Evolutionary conservation across 2,329 filamentous ascomycete genomes (phyloP).

Genomic region (Magnaporthiopsis poae): DNA sequence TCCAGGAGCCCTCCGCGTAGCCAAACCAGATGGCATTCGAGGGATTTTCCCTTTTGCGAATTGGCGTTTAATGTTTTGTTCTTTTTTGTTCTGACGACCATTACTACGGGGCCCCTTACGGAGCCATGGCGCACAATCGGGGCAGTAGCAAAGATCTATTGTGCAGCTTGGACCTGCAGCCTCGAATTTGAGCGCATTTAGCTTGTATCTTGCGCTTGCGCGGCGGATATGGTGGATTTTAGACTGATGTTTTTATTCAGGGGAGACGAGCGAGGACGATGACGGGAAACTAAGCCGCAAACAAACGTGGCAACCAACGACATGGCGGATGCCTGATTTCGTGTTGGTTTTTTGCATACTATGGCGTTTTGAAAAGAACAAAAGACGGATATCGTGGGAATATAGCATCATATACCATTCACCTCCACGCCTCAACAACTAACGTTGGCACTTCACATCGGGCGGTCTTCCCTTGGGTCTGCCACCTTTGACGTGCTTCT

Average conservation of each 20-base stretch:
- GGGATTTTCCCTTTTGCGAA: not conserved
- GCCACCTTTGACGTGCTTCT: not conserved
- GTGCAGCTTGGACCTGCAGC: too few relatives aligned
- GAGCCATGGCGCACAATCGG: not conserved
- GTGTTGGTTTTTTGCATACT: constrained; percentile 1
- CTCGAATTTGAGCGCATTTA: too few relatives aligned
- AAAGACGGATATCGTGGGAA: constrained; percentile 4
- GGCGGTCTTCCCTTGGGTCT: not conserved
- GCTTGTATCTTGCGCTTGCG: too few relatives aligned
- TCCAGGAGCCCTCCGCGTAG: constrained; percentile 6
- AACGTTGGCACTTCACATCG: not conserved
- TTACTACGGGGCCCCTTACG: not conserved
- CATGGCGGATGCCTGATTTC: not conserved
- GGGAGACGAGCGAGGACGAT: not conserved
- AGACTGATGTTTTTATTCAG: not conserved
- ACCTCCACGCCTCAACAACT: not conserved
- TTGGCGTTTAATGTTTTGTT: not conserved
- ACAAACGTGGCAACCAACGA: not conserved
- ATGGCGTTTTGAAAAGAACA: not conserved
- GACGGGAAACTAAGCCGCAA: too few relatives aligned
- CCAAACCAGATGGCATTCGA: not conserved
- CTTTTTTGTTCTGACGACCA: not conserved
- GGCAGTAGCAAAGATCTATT: not conserved
- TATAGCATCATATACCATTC: not conserved
- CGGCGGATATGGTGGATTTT: not conserved